These are phyloP conservation scores for Arabidopsis arenosa DNA, from an alignment of 345 rosid genomes.

Conservation along the genomic window DNA sequence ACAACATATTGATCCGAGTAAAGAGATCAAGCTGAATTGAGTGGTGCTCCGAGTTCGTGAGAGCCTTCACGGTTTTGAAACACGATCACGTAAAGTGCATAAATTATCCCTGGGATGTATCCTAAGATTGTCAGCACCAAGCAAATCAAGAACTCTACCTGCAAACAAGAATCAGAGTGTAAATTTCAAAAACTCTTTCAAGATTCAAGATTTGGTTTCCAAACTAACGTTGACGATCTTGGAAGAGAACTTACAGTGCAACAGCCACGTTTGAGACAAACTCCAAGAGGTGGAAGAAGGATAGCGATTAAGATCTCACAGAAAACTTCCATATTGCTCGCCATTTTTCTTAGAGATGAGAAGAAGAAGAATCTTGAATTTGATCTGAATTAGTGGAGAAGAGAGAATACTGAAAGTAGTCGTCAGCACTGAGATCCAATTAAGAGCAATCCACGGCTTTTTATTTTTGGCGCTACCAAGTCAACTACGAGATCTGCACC, in stretches of 20 bases:
- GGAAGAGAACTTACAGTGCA: constrained; percentile 59
- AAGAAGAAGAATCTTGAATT: background rate
- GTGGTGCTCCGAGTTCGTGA: constrained; percentile 79
- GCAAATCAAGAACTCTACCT: constrained; percentile 88
- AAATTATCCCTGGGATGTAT: constrained; percentile 91
- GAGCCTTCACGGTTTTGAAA: constrained; percentile 79
- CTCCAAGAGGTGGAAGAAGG: constrained; percentile 87
- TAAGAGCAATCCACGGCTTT: constrained; percentile 15
- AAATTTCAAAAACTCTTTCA: background rate
- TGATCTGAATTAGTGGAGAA: constrained; percentile 4
- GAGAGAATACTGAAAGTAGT: constrained; percentile 16
- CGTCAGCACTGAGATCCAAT: constrained; percentile 16
- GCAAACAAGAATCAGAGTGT: constrained; percentile 31
- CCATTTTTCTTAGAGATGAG: constrained; percentile 49
- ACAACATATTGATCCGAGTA: background rate
- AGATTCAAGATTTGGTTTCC: too few relatives aligned
- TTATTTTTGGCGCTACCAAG: background rate
- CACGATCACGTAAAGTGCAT: constrained; percentile 87
- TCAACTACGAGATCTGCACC: constrained; percentile 27
- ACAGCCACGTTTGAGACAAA: constrained; percentile 85
- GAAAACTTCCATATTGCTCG: constrained; percentile 60
- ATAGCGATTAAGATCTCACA: constrained; percentile 88
- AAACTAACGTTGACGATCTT: too few relatives aligned
- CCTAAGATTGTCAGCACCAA: constrained; percentile 85
- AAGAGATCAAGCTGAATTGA: constrained; percentile 44